Evolutionary conservation across 371 early-diverging fungal species (phyloP), one percentile per base, ranked within the genome.

Genomic region (Circinella minor): DNA sequence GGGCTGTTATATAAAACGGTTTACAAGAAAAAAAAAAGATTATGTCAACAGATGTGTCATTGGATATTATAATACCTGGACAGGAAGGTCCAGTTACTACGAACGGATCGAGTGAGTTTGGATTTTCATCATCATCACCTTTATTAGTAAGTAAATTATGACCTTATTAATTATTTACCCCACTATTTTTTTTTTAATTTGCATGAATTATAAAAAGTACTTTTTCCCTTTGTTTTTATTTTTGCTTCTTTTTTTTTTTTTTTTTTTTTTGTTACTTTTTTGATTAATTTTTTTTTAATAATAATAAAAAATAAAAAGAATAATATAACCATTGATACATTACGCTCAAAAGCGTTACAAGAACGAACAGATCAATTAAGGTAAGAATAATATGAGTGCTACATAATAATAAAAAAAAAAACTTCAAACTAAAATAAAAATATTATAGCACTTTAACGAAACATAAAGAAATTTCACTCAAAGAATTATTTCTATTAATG

Each of bases 401-500:
- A 20, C 37, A 20, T 34, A 39, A 65, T 36, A 39, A 8, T 10
- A 3, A n/a, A 57, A 5, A 34, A 61, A 39, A 46, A 38, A 67
- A 36, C 0, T 14, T 11, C 8, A 27, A 7, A 46, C 34, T 47
- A 43, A 34, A 17, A 36, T 39, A 36, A 39, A 18, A 17, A 34
- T 60, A 20, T 60, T 51, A 5, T 71, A 81, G 80, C 48, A 36
- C 62, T 13, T 69, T 77, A 59, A 69, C 67, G 43, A 61, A 38
- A 13, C 76, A 74, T 43, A 62, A 74, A 57, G 67, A 67, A 18
- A n/a, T 43, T 11, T 65, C 76, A 47, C 65, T 80, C n/a, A 74
- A 74, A 43, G 80, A 80, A 63, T 57, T 77, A 8, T 80, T 76
- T 66, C 55, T 71, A 13, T 47, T 80, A 47, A 77, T 70, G 63